Percentiles rank a stretch among this genome's conserved stretches.
Conservation (phyloP, 768 basidiomycete species). For the Imleria badia region DNA sequence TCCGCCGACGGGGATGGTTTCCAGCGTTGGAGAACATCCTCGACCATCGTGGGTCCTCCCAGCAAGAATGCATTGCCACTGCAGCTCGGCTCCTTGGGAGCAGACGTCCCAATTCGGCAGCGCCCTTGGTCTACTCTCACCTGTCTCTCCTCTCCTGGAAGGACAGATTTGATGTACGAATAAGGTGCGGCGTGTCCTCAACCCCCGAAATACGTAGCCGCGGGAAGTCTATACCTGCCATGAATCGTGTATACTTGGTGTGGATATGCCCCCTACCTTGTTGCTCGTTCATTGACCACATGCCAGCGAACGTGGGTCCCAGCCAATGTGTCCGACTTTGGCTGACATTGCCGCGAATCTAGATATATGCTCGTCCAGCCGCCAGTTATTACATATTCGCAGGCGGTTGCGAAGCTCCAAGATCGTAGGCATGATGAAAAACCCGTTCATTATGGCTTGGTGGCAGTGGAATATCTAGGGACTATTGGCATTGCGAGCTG, state of each 20-base stretch:
- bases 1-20: background rate
- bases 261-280: background rate
- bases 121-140: background rate
- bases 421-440: background rate
- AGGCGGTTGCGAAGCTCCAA: background rate
- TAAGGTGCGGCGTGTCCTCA: background rate
- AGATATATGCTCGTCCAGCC: background rate
- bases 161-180: background rate
- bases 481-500: no score
- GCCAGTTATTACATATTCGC: background rate
- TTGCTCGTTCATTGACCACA: background rate
- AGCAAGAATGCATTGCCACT: background rate
- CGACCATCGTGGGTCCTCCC: background rate
- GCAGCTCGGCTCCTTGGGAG: background rate
- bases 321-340: background rate
- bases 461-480: no score
- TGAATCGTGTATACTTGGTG: background rate
- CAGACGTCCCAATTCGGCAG: background rate
- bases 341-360: background rate
- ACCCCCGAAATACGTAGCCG: background rate
- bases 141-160: background rate
- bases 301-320: background rate
- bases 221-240: background rate
- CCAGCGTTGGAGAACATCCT: background rate
- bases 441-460: background rate